Conservation (phyloP, 2,329 filamentous ascomycete species). For the Dactylellina drechsleri region DNA sequence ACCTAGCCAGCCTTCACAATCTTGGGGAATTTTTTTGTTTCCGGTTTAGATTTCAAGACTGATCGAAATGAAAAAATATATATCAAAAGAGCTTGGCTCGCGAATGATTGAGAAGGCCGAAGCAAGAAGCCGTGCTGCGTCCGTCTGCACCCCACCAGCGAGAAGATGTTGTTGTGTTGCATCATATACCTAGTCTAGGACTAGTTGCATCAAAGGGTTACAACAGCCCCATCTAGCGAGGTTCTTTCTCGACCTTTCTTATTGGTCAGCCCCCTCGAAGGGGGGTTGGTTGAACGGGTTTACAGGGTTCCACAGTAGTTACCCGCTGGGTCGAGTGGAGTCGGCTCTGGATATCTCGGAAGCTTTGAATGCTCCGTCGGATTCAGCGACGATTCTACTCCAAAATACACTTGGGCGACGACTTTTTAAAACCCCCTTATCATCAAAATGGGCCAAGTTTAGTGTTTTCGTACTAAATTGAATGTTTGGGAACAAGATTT, state of each 20-base stretch:
- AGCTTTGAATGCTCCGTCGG: constrained; percentile 3
- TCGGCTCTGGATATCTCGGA: constrained; percentile 4
- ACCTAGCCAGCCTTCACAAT: too few relatives aligned
- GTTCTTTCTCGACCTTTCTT: neutral
- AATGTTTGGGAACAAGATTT: constrained; percentile 7
- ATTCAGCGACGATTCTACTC: neutral
- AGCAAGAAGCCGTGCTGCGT: neutral
- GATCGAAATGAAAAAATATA: neutral
- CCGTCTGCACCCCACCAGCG: neutral
- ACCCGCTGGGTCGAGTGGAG: neutral
- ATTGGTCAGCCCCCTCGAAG: too few relatives aligned
- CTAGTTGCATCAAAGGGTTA: neutral
- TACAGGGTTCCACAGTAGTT: neutral
- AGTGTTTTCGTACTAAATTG: constrained; percentile 1
- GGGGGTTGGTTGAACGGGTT: neutral
- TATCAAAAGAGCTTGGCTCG: too few relatives aligned
- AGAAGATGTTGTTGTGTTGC: constrained; percentile 1
- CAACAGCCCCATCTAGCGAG: neutral
- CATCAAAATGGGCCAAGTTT: neutral
- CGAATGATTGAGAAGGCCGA: neutral
- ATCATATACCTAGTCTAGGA: neutral
- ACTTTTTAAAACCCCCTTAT: too few relatives aligned
- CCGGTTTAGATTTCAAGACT: neutral
- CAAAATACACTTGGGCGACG: too few relatives aligned
- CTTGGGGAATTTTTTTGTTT: neutral